Evolutionary conservation across 75 land plant species (phyloP), one percentile per base, ranked within the genome.

Genomic region (Ceratopteris richardii): DNA sequence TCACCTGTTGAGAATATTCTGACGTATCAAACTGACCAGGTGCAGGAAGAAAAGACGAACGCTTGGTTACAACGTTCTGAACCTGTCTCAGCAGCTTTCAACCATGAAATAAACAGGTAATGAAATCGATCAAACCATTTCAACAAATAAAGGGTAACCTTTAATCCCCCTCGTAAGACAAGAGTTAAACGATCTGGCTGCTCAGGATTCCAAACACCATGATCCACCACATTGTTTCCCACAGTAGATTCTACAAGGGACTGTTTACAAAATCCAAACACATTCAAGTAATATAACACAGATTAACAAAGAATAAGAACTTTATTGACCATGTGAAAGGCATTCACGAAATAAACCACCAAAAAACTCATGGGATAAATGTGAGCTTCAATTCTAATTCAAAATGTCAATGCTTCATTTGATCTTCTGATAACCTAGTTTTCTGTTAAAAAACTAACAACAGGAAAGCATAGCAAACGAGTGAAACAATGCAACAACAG

Each of bases 21-120:
- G 76, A 73, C 4, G 76, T 66, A 37, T 73, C 76, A 39, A 73
- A 73, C 39, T 66, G 76, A 55, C 70, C 69, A 26, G 70, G 64
- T 20, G 59, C 70, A 1, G 65, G 36, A 20, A 31, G 29, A 33
- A 60, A 73, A 5, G 63, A 50, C 39, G 69, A 73, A 24, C 76
- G 61, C 66, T 73, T 73, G 20, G 76, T 73, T 16, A 73, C 76
- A 19, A 73, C 47, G 54, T 73, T 73, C 44, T 66, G 65, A 24
- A 73, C 70, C 76, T 73, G 60, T 40, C 37, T n/a, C n/a, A n/a
- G n/a, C n/a, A n/a, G n/a, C n/a, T n/a, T n/a, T 23, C 54, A 25
- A 52, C 6, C 20, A 51, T 7, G 16, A 22, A 4, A 19, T 11
- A 20, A 30, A 25, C n/a, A n/a, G 29, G 17, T 56, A 22, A 17